Evolutionary conservation across 2,329 filamentous ascomycete genomes (phyloP), one percentile per base, ranked within the genome.

Genomic region (Shiraia sp.): DNA sequence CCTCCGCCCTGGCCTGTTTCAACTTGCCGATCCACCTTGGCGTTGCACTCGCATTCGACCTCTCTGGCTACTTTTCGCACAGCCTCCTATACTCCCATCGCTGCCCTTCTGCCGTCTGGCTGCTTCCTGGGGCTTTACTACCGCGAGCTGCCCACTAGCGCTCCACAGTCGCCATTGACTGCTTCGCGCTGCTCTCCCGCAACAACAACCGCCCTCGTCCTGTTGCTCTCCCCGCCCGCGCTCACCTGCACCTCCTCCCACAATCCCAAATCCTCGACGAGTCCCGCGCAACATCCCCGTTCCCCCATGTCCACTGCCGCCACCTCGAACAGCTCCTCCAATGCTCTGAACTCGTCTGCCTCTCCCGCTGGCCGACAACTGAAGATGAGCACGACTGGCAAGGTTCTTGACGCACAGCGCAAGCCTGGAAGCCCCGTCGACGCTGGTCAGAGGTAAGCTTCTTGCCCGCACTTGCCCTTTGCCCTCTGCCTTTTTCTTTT

Each of bases 391-490:
- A 66, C 73, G 47, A 70, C 66, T 53, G 72, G 69, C 47, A 81
- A 79, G 67, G 70, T 69, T 45, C 68, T 75, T 46, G 78, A 81
- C 63, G 70, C 69, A 47, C 70, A 72, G 63, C 77, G 79, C 65
- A 79, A 79, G 67, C 79, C 76, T 53, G 75, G 70, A 43, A 81
- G 77, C 63, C 79, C 79, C 47, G 71, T 76, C 32, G 78, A 81
- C 60, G 74, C 69, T 49, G 72, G 67, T 55, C 75, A 78, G 63
- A 78, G 76, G 79, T 82, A 75, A 69, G 77, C 52, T 45, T 31
- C 19, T 40, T 17, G 30, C 15, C 31, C 16, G 32, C 24, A 14
- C 30, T 28, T 29, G 27, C 31, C 22, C 22, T 13, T 17, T 27
- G 14, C 15, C 37, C 15, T 22, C 10, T 12, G 7, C 25, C 36